Evolutionary conservation across 1,284 basidiomycete genomes (phyloP).

Genomic region (Caloboletus inedulis): DNA sequence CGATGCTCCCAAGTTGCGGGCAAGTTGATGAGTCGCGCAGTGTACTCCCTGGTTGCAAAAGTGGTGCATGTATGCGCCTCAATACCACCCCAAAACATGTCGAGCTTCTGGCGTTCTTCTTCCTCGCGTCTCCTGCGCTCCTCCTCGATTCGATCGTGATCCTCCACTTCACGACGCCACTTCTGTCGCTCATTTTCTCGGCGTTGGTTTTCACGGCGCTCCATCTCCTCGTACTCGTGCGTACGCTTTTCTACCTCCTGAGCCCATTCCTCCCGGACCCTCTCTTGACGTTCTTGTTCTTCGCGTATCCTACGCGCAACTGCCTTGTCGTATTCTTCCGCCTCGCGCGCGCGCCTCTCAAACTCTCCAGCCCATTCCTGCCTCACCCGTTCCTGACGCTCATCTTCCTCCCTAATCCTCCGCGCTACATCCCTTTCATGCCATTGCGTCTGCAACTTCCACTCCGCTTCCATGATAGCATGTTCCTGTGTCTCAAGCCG

Average conservation of each 20-base stretch:
- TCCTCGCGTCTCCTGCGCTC: conserved; percentile 16
- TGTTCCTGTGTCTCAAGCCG: conserved; percentile 10
- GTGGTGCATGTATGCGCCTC: conserved; percentile 21
- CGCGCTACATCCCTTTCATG: conserved; percentile 18
- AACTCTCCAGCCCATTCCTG: conserved; percentile 14
- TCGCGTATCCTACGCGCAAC: conserved; percentile 3
- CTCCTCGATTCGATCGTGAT: conserved; percentile 13
- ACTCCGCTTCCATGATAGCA: not conserved
- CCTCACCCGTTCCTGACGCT: conserved; percentile 13
- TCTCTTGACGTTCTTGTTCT: conserved; percentile 7
- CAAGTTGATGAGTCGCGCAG: conserved; percentile 24
- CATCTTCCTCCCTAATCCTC: conserved; percentile 9
- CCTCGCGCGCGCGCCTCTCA: conserved; percentile 1
- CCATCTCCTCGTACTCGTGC: conserved; percentile 7
- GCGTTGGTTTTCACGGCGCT: conserved; percentile 9
- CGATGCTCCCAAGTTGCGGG: conserved; percentile 21
- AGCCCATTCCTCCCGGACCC: conserved; percentile 8
- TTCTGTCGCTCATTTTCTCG: conserved; percentile 3
- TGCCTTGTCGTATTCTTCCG: conserved; percentile 1
- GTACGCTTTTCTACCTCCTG: conserved; percentile 1
- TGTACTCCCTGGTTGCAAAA: conserved; percentile 27
- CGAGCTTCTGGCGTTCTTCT: conserved; percentile 19
- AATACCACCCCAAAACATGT: conserved; percentile 26
- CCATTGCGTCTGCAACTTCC: conserved; percentile 13
- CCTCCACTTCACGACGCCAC: conserved; percentile 13